Evolutionary conservation across 495 filamentous ascomycete species (phyloP), one percentile per base, ranked within the genome.

Genomic region (Aspergillus bertholletiae): DNA sequence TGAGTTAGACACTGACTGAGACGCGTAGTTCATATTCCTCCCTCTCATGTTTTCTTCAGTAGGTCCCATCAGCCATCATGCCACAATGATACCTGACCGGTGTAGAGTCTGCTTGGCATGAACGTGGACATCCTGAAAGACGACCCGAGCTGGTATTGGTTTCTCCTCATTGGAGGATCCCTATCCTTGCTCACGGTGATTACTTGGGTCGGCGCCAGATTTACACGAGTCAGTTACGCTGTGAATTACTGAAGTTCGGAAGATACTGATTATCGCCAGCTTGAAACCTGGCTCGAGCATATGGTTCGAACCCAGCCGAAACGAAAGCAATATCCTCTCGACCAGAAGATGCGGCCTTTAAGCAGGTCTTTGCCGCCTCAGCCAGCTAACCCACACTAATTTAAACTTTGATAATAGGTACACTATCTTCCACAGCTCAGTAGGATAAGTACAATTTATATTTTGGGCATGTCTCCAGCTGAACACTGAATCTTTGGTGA

Each of bases 61-160:
- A 52, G 49, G 57, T 41, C 39, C 5, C 21, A 12, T 13, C 0
- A 28, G 17, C 51, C 41, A 13, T 22, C 17, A 9, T n/a, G 13
- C 7, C 15, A 21, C 3, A 34, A 39, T 0, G 30, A 5, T 32
- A 6, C 21, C 45, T 43, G 51, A 52, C 32, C 23, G 7, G 32
- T 15, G 32, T 58, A 71, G 68, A 68, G 68, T 57, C 51, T 71
- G 8, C 67, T 71, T 23, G 68, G 68, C 32, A 71, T 71, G 68
- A 71, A 71, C 21, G 55, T 71, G 34, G 63, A 71, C 35, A 26
- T 71, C 21, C 47, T 71, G 1, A 54, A 53, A 6, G 53, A 51
- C 41, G 61, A 66, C 28, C 30, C 55, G 3, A 26, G 46, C 3
- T 71, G 68, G 68, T 66, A 60, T 49, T 71, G 68, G 68, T 71